Evolutionary conservation across 1,284 basidiomycete genomes (phyloP), one percentile per base, ranked within the genome.

Genomic region (Ceratobasidium sp.): DNA sequence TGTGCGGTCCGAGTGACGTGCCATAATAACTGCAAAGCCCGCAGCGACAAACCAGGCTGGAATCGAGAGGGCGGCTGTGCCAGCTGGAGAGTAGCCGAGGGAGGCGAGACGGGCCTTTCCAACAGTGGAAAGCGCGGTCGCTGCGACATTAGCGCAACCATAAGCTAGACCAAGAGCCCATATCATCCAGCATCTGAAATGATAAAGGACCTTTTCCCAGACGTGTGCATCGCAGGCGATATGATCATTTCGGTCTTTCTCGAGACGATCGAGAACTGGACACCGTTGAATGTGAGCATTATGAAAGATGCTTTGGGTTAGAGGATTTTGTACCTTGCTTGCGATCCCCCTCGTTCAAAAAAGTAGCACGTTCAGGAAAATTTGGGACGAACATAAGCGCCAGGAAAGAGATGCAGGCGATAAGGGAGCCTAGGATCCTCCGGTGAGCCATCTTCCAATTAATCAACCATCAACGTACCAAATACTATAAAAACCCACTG

Each of bases 151-250:
- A n/a, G 49, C 60, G 31, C 45, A 64, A 3, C 60, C 60, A 27
- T 64, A 64, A 25, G 60, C 60, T 20, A 64, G 49, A 52, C 60
- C 60, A 8, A 64, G 60, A 13, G 60, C 60, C 60, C 60, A 64
- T 32, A 64, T 64, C 60, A 64, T 64, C 60, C 60, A 64, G 60
- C 60, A 64, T 15, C 22, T 31, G 47, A 64, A 64, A 49, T 64
- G 60, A 34, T 35, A 64, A 13, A 64, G 10, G 35, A 64, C 53
- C 60, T 64, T 64, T 27, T 64, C 47, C 60, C 60, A 64, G 45
- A 53, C 60, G 34, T 64, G 60, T 13, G 60, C 60, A 49, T 64
- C 60, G 25, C 60, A 64, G 3, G 49, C 60, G 25, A 64, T 53
- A 20, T 49, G 29, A 35, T 64, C 60, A 32, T 64, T 64, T 31